phyloP scores from a whole-genome alignment of 129 eudicot species.

The Logfia minima region DNA sequence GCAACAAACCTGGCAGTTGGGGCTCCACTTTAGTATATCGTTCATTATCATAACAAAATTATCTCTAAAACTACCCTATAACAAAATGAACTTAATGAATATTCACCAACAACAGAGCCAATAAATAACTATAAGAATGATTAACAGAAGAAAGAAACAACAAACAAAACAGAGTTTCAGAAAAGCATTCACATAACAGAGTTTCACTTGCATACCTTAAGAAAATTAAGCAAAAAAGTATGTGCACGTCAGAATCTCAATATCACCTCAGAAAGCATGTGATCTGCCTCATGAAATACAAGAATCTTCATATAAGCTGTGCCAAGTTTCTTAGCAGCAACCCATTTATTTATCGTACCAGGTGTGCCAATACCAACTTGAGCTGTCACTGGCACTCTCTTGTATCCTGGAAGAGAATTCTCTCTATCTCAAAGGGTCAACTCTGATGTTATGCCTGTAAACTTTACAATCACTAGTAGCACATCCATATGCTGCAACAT shows the following conservation, averaged over 20 bases:
- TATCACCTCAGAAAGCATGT: background rate
- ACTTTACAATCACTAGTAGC: background rate
- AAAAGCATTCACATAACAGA: too few species aligned
- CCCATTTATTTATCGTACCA: background rate
- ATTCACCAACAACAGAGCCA: background rate
- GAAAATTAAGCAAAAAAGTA: background rate
- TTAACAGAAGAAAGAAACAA: too few species aligned
- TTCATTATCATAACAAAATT: background rate
- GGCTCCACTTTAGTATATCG: slow-evolving; percentile 27
- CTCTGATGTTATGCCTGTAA: slow-evolving; percentile 1
- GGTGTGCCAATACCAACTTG: slow-evolving; percentile 1
- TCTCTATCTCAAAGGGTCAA: background rate
- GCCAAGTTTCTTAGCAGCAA: background rate
- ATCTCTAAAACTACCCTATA: background rate
- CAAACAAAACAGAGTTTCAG: too few species aligned
- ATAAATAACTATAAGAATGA: background rate
- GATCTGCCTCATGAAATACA: slow-evolving; percentile 9
- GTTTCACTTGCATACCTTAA: background rate
- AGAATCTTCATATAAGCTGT: background rate
- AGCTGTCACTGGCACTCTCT: background rate
- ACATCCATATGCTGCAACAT: slow-evolving; percentile 9
- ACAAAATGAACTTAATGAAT: background rate
- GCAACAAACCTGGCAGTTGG: background rate
- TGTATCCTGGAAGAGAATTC: background rate
- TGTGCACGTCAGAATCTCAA: background rate